phyloP scores from a whole-genome alignment of 495 filamentous ascomycete species.

The Chaetomium tenue region DNA sequence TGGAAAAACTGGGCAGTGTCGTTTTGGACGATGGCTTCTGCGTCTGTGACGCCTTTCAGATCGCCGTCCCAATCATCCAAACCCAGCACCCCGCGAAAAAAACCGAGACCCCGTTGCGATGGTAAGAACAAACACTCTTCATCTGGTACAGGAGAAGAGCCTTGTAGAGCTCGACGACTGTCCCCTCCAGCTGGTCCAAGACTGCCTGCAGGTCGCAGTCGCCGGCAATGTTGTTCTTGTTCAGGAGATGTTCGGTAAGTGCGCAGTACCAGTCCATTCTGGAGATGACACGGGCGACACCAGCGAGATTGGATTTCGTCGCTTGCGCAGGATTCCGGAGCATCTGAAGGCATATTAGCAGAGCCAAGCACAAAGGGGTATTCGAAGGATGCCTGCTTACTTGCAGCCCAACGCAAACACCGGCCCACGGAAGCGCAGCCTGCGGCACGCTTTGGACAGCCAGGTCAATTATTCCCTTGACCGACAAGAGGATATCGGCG shows the following conservation, averaged over 20 bases:
- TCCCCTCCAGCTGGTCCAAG: no score
- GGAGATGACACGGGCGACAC: slow-evolving; percentile 35
- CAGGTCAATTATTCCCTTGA: no score
- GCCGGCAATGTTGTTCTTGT: slow-evolving; percentile 13
- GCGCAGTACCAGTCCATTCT: slow-evolving; percentile 41
- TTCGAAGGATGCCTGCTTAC: slow-evolving; percentile 5
- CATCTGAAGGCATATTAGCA: slow-evolving; percentile 20
- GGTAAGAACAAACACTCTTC: no score
- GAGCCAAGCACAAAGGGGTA: slow-evolving; percentile 11
- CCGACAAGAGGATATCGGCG: no score
- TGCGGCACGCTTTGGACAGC: no score
- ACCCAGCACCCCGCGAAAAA: slow-evolving; percentile 26
- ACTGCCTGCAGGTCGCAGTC: slow-evolving; percentile 21
- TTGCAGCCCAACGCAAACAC: no score
- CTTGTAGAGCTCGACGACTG: slow-evolving; percentile 27
- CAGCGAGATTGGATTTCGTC: slow-evolving; percentile 34
- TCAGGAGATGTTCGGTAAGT: slow-evolving; percentile 29
- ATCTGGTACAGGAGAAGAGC: no score
- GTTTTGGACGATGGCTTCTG: no score
- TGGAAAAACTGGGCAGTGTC: no score
- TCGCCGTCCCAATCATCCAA: slow-evolving; percentile 30
- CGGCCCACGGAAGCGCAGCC: no score
- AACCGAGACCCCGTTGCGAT: slow-evolving; percentile 29
- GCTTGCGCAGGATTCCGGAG: slow-evolving; percentile 31
- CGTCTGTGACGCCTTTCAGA: no score